A percentile compares a stretch with the other conserved stretches of the same genome.
Conservation (phyloP, 2,329 filamentous ascomycete species). For the Colletotrichum higginsianum region DNA sequence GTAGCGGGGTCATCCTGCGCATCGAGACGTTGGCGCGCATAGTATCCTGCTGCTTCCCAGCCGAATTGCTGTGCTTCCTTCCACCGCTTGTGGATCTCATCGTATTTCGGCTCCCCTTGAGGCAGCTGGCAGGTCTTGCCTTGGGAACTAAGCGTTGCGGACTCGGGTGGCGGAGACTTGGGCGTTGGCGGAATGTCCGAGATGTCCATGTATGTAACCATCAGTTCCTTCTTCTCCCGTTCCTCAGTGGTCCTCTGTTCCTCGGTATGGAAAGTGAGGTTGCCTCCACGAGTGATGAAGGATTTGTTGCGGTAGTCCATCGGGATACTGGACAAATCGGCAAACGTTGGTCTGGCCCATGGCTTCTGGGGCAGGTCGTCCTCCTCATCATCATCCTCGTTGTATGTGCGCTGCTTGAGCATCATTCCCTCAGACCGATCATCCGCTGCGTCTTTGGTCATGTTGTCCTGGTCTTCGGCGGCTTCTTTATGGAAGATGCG, state of each 20-base stretch:
- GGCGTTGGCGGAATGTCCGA: conserved; percentile 71
- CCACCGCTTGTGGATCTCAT: conserved; percentile 66
- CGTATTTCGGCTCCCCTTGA: conserved; percentile 56
- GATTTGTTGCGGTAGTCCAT: conserved; percentile 62
- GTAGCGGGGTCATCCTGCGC: conserved; percentile 53
- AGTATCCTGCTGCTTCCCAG: conserved; percentile 57
- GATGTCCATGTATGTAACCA: conserved; percentile 70
- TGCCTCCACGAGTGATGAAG: conserved; percentile 69
- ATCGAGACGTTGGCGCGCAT: conserved; percentile 61
- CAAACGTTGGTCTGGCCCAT: conserved; percentile 64
- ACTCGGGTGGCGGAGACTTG: conserved; percentile 64
- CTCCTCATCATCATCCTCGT: conserved; percentile 70
- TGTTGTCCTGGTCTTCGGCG: conserved; percentile 77
- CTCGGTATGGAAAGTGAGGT: conserved; percentile 64
- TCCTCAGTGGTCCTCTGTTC: conserved; percentile 70
- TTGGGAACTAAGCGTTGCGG: conserved; percentile 43
- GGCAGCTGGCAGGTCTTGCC: conserved; percentile 56
- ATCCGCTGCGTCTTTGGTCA: conserved; percentile 80
- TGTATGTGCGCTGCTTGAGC: conserved; percentile 67
- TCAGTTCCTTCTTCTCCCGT: conserved; percentile 72
- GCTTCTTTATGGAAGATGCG: conserved; percentile 81
- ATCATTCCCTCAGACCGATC: conserved; percentile 82
- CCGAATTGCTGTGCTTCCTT: conserved; percentile 63
- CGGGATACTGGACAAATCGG: conserved; percentile 64
- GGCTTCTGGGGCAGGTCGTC: conserved; percentile 67